These are phyloP conservation scores for Byssochlamys sp. DNA, from an alignment of 2,329 filamentous ascomycete genomes.

Conservation along the genomic window DNA sequence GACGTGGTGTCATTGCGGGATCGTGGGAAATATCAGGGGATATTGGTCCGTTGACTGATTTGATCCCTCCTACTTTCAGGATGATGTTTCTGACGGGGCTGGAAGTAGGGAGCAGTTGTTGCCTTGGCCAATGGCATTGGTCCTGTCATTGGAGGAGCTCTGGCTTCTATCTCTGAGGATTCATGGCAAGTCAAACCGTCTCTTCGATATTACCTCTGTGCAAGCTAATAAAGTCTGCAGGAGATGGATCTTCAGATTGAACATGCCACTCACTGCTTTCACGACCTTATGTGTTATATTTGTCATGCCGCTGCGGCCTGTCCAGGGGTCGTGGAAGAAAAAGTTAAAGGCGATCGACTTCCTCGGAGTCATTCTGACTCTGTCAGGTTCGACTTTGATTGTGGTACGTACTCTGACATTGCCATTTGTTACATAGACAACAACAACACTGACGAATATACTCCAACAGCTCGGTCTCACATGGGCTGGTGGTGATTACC, in stretches of 20 bases:
- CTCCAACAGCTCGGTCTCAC: constrained; percentile 44
- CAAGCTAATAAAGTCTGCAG: constrained; percentile 7
- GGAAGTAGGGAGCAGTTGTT: constrained; percentile 42
- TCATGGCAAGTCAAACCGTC: constrained; percentile 27
- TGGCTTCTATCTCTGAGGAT: constrained; percentile 38
- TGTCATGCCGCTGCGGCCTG: constrained; percentile 49
- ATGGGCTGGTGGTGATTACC: constrained; percentile 52
- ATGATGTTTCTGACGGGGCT: constrained; percentile 13
- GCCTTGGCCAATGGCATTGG: constrained; percentile 48
- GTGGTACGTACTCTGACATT: constrained; percentile 28
- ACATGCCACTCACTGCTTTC: constrained; percentile 43
- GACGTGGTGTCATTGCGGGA: constrained; percentile 50
- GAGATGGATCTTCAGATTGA: constrained; percentile 48
- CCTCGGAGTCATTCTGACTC: constrained; percentile 38
- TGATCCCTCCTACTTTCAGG: not conserved
- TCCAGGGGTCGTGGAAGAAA: constrained; percentile 43
- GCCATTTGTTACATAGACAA: constrained; percentile 16
- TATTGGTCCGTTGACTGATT: not conserved
- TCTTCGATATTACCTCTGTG: not conserved
- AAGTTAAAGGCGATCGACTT: constrained; percentile 47
- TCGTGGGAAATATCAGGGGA: not conserved
- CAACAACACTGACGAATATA: constrained; percentile 23
- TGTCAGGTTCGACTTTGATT: constrained; percentile 24
- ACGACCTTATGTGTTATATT: constrained; percentile 42
- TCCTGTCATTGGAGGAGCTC: constrained; percentile 44